These are phyloP conservation scores for Cercospora zeina DNA, from an alignment of 2,329 filamentous ascomycete genomes.

Conservation along the genomic window DNA sequence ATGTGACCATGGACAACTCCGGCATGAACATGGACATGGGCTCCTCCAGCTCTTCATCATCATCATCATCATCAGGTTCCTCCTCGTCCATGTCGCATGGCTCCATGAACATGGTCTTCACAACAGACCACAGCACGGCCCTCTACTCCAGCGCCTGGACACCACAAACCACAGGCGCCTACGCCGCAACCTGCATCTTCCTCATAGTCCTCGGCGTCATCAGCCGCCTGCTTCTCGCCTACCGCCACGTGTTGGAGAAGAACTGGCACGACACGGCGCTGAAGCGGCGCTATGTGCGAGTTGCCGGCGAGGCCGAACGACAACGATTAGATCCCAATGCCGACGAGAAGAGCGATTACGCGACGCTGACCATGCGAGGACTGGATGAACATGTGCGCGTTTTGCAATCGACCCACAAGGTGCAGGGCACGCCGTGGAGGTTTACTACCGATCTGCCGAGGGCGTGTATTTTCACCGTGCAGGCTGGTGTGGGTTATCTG, in stretches of 20 bases:
- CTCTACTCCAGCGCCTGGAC: constrained; percentile 73
- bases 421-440: constrained; percentile 68
- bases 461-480: constrained; percentile 67
- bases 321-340: constrained; percentile 26
- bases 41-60: neutral
- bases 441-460: constrained; percentile 76
- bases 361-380: constrained; percentile 70
- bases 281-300: constrained; percentile 73
- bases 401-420: constrained; percentile 52
- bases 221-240: constrained; percentile 70
- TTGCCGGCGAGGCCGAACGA: constrained; percentile 62
- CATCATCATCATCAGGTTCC: neutral
- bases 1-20: constrained; percentile 12
- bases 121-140: constrained; percentile 61
- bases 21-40: constrained; percentile 19
- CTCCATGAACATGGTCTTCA: constrained; percentile 63
- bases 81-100: constrained; percentile 1
- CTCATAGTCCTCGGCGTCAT: constrained; percentile 72
- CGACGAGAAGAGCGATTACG: constrained; percentile 59
- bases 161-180: constrained; percentile 66
- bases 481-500: constrained; percentile 77
- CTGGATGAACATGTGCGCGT: constrained; percentile 78
- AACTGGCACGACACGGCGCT: constrained; percentile 72
- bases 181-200: constrained; percentile 91
- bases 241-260: constrained; percentile 61